Evolutionary conservation across 2,329 filamentous ascomycete genomes (phyloP), one percentile per base, ranked within the genome.

Genomic region (Pseudocercospora musae): DNA sequence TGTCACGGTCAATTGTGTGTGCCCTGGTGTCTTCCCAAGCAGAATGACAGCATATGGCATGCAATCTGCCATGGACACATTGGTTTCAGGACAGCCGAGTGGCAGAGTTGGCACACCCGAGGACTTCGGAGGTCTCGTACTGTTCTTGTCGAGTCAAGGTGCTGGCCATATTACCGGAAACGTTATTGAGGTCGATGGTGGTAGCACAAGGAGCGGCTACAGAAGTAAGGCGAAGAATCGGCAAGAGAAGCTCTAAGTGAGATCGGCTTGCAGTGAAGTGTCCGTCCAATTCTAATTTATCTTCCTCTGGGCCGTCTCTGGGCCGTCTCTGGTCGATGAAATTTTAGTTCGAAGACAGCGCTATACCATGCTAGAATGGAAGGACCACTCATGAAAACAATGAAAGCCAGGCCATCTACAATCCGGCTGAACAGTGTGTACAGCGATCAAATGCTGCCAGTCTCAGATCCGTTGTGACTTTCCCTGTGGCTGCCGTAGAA

Each of bases 1-100:
- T 68, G 79, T 86, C 44, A 76, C 83, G 2, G 78, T 86, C 60
- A 86, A 87, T 68, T 79, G 76, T 55, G 84, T 87, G 67, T 83
- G 84, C 20, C 84, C 83, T 0, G 70, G 66, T 20, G 77, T 85
- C 1, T 86, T 86, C 67, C 82, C 83, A 0, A 79, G 76, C 42
- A 80, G 85, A 70, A 85, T 86, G 81, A 86, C 83, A 10, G 79
- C 82, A 13, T 74, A 66, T 23, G 73, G 73, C 1, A 73, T 86
- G 50, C 72, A 81, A 31, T 78, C 80, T 58, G 83, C 78, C 59
- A 77, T 78, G 56, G 81, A 84, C 44, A 75, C 76, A 1, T 76
- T 86, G 20, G 77, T 80, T 48, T 66, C 74, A 0, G 73, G 75
- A 6, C 80, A 82, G 71, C 80, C 80, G 1, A 79, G 76, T 10